A percentile compares a stretch with the other conserved stretches of the same genome.
Conservation (phyloP, 306 rosid genomes). For the Prunus salicina region DNA sequence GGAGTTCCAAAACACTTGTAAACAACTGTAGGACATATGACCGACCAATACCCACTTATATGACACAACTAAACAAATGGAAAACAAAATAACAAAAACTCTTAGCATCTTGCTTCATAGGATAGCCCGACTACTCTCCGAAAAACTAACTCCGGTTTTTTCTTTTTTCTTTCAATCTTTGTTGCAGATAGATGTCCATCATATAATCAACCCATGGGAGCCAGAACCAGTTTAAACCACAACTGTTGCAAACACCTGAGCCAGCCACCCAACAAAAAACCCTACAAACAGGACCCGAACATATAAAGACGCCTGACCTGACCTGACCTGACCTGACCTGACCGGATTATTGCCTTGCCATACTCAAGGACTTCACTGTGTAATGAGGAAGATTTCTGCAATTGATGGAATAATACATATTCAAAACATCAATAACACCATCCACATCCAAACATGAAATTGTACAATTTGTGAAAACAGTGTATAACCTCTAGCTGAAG, state of each 20-base stretch:
- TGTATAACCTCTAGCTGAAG: slow-evolving; percentile 60
- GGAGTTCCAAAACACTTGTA: slow-evolving; percentile 42
- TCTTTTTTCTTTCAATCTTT: slow-evolving; percentile 6
- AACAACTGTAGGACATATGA: slow-evolving; percentile 4
- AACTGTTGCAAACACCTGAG: slow-evolving; percentile 36
- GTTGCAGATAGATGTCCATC: slow-evolving; percentile 35
- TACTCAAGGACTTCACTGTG: slow-evolving; percentile 16
- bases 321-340: slow-evolving; percentile 25
- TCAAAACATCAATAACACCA: slow-evolving; percentile 2
- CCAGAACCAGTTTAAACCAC: slow-evolving; percentile 40
- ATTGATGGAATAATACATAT: slow-evolving; percentile 9
- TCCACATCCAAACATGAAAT: not conserved
- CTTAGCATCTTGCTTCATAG: slow-evolving; percentile 22
- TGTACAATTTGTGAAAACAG: not conserved
- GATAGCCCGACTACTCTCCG: slow-evolving; percentile 26
- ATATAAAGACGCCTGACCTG: slow-evolving; percentile 28
- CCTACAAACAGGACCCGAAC: slow-evolving; percentile 36
- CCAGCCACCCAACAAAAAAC: slow-evolving; percentile 25
- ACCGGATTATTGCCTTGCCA: slow-evolving; percentile 24
- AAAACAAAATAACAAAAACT: slow-evolving; percentile 7
- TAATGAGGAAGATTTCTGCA: slow-evolving; percentile 35
- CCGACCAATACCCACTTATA: slow-evolving; percentile 28
- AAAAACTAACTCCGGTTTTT: slow-evolving; percentile 22
- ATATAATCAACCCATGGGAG: slow-evolving; percentile 29
- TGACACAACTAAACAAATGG: slow-evolving; percentile 15